phyloP scores from a whole-genome alignment of 441 rosid species.

The Adansonia rubrostipa region DNA sequence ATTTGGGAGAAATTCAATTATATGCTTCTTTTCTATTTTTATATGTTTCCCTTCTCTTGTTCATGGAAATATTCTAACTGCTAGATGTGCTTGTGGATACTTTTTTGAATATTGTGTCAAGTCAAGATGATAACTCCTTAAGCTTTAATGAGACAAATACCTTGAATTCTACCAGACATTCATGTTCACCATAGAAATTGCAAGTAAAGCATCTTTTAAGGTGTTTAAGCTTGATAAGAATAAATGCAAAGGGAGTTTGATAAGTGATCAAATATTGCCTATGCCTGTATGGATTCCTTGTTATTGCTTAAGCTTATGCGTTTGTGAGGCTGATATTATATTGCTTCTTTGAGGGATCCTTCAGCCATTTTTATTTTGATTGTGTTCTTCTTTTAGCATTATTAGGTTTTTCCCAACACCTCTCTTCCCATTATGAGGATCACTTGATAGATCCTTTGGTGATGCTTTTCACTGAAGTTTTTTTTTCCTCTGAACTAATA shows the following conservation, averaged over 20 bases:
- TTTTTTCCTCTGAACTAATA: neutral
- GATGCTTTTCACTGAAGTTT: neutral
- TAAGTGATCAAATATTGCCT: neutral
- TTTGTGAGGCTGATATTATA: neutral
- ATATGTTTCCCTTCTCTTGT: neutral
- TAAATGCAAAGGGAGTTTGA: neutral
- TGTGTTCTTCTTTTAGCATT: neutral
- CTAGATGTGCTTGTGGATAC: conserved; percentile 5
- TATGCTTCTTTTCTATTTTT: neutral
- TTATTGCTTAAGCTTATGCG: neutral
- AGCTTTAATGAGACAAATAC: neutral
- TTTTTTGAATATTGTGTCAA: neutral
- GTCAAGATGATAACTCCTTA: neutral
- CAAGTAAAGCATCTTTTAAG: neutral
- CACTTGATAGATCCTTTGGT: neutral
- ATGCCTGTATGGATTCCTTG: conserved; percentile 11
- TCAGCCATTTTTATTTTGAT: neutral
- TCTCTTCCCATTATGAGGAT: neutral
- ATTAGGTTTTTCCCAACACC: neutral
- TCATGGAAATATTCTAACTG: neutral
- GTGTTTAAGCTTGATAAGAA: conserved; percentile 3
- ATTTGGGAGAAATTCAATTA: neutral
- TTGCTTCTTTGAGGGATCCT: neutral
- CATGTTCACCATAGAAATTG: neutral
- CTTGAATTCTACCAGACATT: conserved; percentile 8